phyloP scores from a whole-genome alignment of 169 alveolate species.

The Cryptosporidium ryanae region DNA sequence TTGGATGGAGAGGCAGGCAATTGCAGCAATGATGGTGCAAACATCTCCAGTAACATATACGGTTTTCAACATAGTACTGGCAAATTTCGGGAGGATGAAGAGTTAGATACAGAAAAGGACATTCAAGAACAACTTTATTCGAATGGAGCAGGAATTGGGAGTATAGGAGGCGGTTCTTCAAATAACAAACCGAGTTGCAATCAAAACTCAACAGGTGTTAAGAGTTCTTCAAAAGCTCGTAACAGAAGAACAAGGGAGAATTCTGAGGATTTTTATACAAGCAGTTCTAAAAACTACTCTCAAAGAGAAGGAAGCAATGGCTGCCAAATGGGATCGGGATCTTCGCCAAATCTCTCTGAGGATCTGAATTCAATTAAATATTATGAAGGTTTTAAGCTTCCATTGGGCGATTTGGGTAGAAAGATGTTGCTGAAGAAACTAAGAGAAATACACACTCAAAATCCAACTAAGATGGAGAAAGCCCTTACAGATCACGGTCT shows the following conservation, averaged over 20 bases:
- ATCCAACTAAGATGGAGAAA: constrained; percentile 73
- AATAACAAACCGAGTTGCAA: background rate
- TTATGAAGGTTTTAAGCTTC: constrained; percentile 65
- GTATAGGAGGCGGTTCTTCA: background rate
- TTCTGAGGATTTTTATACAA: constrained; percentile 30
- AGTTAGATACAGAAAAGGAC: background rate
- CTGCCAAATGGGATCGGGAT: background rate
- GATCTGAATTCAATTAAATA: constrained; percentile 63
- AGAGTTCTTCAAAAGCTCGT: constrained; percentile 36
- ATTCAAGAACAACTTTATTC: no score
- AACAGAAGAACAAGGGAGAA: constrained; percentile 25
- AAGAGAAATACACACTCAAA: constrained; percentile 71
- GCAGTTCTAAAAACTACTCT: background rate
- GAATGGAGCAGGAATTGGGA: no score
- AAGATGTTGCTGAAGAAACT: constrained; percentile 59
- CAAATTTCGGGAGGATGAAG: background rate
- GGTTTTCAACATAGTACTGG: background rate
- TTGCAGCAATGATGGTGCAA: no score
- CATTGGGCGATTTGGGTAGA: constrained; percentile 69
- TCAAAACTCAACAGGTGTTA: background rate
- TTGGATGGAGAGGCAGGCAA: no score
- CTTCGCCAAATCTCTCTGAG: constrained; percentile 18
- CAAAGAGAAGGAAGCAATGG: constrained; percentile 7
- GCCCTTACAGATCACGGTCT: constrained; percentile 73
- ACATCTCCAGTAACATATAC: no score